Conservation (phyloP, 129 eudicot species). For the Deinandra increscens region DNA sequence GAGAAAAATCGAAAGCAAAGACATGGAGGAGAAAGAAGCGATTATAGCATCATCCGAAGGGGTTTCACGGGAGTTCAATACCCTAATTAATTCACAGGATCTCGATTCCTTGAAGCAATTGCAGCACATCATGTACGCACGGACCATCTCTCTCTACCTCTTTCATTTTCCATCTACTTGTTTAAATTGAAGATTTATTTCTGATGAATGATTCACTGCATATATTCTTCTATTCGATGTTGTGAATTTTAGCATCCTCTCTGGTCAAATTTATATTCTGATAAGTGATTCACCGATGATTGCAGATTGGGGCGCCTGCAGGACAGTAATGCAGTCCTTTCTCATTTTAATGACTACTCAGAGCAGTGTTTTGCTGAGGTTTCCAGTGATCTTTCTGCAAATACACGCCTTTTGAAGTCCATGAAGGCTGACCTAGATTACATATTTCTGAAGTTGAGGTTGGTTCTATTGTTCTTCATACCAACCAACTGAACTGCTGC, state of each 20-base stretch:
- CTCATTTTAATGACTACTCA: conserved; percentile 84
- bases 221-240: too few species aligned
- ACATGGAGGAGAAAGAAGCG: conserved; percentile 43
- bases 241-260: too few species aligned
- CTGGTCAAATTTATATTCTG: background rate
- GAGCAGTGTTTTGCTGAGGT: conserved; percentile 72
- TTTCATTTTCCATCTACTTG: background rate
- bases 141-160: too few species aligned
- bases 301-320: conserved; percentile 91
- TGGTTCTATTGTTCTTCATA: too few species aligned
- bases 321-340: conserved; percentile 92
- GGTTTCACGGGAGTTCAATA: conserved; percentile 60
- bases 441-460: conserved; percentile 87
- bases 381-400: conserved; percentile 64
- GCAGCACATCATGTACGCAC: conserved; percentile 84
- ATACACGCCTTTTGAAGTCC: conserved; percentile 76
- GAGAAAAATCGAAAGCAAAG: background rate
- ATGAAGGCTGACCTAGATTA: conserved; percentile 94
- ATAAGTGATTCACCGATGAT: background rate
- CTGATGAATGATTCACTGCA: background rate
- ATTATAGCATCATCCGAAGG: conserved; percentile 54
- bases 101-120: conserved; percentile 73
- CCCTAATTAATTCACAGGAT: conserved; percentile 59
- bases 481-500: too few species aligned
- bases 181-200: background rate